Base-by-base conservation (phyloP, 169 alveolate genomes). In the Plasmodium cynomolgi region DNA sequence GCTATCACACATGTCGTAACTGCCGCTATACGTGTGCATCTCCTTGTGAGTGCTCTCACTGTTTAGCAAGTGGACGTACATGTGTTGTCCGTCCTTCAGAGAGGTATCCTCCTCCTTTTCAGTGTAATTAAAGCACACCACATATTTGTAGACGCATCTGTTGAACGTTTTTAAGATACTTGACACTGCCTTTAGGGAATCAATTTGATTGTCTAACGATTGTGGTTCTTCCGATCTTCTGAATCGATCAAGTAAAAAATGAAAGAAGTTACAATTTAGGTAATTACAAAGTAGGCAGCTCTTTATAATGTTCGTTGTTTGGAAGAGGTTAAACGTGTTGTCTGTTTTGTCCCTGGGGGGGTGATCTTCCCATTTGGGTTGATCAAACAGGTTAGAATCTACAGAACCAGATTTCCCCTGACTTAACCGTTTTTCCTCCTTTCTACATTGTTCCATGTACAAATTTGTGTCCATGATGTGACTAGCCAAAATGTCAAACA, bases 251-350 rank as follows among this genome's bases (percentile, higher is more conserved):
- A 85, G 73, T 5, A 85, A 54, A 34, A 29, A 29, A 20, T 50
- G 39, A 20, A 85, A 85, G 62, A 85, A 85, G 68, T 34, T 74
- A n/a, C 74, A 85, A 74, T 85, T 85, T 54, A 85, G 15, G 20
- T 85, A 85, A 85, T 75, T 77, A 9, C 86, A 75, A n/a, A 75
- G 77, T 50, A 85, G 5, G 77, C 86, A 85, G 34, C 81, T 37
- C 50, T 50, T 85, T 75, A 85, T 74, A 31, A 85, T 85, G 68
- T 74, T 85, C 31, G 93, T 85, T 75, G 80, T 34, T 75, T 85
- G 93, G 80, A 85, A 85, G 41, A 85, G 34, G 29, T 85, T 85
- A 58, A 85, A 85, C 29, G n/a, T 74, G 50, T 75, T 13, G 33
- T 0, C 1, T 62, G 26, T n/a, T 13, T 4, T 5, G 1, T 20